Evolutionary conservation across 2,329 filamentous ascomycete genomes (phyloP).

Genomic region (Microsporum canis): DNA sequence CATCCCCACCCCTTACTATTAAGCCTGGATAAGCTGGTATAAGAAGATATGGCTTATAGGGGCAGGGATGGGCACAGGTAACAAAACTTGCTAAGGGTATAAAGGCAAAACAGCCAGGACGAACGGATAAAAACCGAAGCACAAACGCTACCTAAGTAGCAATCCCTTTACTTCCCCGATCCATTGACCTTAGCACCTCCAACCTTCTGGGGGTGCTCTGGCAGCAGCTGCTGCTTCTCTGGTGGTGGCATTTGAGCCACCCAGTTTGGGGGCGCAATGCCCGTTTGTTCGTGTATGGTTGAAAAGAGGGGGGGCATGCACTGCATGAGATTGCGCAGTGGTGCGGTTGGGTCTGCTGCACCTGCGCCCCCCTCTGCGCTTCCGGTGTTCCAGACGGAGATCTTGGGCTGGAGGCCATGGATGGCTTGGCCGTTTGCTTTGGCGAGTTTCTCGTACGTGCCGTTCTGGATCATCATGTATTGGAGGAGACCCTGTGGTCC

Average conservation of each 20-base stretch:
- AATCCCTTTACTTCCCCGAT: neutral
- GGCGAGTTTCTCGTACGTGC: constrained; percentile 65
- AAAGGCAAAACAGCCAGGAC: neutral
- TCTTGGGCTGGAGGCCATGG: constrained; percentile 72
- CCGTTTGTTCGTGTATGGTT: constrained; percentile 82
- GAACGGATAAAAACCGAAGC: neutral
- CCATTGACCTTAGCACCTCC: neutral
- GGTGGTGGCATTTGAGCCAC: constrained; percentile 41
- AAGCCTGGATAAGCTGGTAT: neutral
- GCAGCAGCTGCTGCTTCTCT: constrained; percentile 14
- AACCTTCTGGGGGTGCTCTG: neutral
- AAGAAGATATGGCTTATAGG: neutral
- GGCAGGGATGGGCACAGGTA: neutral
- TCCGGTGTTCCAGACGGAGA: constrained; percentile 81
- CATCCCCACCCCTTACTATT: neutral
- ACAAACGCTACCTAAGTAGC: neutral
- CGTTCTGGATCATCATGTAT: constrained; percentile 79
- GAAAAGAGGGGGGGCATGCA: constrained; percentile 69
- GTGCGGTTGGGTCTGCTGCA: constrained; percentile 45
- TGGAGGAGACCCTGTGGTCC: constrained; percentile 68
- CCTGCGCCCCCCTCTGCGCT: constrained; percentile 25
- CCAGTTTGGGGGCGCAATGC: constrained; percentile 70
- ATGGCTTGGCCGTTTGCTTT: constrained; percentile 67
- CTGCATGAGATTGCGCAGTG: constrained; percentile 74
- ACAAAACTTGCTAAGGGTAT: neutral